Conservation (phyloP, 2,329 filamentous ascomycete species). For the Sporothrix pallida region DNA sequence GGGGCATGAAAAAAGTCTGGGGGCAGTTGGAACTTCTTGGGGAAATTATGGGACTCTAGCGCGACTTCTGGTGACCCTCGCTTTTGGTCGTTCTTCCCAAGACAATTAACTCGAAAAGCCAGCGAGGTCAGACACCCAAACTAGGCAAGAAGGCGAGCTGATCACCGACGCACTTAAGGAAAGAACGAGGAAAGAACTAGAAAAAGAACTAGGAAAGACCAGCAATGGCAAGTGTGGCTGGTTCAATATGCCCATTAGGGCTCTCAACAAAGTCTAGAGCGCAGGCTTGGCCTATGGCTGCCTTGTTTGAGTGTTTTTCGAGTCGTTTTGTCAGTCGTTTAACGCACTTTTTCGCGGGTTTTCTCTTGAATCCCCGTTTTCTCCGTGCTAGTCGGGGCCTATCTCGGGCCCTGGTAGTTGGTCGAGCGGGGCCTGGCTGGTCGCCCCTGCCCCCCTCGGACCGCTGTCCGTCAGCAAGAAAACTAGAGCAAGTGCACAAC, state of each 20-base stretch:
- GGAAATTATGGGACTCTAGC: slow-evolving; percentile 25
- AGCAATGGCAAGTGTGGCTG: neutral
- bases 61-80: neutral
- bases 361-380: neutral
- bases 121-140: too few relatives aligned
- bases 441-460: neutral
- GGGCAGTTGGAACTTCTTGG: neutral
- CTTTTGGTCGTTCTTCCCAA: neutral
- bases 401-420: neutral
- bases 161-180: too few relatives aligned
- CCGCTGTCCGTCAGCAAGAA: neutral
- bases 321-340: neutral
- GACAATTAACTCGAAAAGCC: too few relatives aligned
- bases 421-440: neutral
- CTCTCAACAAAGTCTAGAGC: slow-evolving; percentile 10
- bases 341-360: neutral
- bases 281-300: neutral
- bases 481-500: neutral
- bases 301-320: neutral
- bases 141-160: too few relatives aligned
- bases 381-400: neutral
- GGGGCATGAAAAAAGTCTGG: neutral
- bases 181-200: too few relatives aligned
- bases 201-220: too few relatives aligned
- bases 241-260: neutral